Conservation (phyloP, 2,329 filamentous ascomycete species). For the Xylariaceae sp. region DNA sequence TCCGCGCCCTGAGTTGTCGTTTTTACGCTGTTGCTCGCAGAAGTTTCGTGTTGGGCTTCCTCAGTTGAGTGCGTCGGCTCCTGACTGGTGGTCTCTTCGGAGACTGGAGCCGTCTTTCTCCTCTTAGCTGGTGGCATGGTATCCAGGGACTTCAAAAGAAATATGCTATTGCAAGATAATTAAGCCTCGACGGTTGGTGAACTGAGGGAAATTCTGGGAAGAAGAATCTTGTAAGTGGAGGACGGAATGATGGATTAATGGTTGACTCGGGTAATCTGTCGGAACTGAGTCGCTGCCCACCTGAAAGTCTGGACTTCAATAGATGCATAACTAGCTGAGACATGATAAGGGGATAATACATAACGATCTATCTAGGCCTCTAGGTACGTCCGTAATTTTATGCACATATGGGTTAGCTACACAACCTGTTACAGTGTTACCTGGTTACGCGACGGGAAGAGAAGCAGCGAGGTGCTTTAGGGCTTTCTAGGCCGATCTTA, state of each 20-base stretch:
- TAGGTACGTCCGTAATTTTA: no score
- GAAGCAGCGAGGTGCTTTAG: no score
- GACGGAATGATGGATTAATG: neutral
- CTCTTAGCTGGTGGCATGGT: slow-evolving; percentile 44
- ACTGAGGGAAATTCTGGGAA: neutral
- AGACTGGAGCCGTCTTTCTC: slow-evolving; percentile 37
- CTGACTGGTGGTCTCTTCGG: slow-evolving; percentile 23
- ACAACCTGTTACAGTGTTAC: no score
- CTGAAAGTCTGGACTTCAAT: no score
- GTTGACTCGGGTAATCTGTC: no score
- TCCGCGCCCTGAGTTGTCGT: slow-evolving; percentile 10
- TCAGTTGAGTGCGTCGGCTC: slow-evolving; percentile 22
- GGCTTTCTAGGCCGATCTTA: no score
- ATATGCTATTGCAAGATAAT: neutral
- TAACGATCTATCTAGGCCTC: no score
- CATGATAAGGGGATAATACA: no score
- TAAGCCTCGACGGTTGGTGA: neutral
- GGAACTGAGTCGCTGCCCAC: no score
- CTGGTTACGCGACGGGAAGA: no score
- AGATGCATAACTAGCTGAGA: no score
- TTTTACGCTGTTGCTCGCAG: slow-evolving; percentile 16
- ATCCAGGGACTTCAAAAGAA: neutral
- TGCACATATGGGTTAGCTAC: no score
- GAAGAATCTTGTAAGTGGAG: neutral
- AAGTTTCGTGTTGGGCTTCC: slow-evolving; percentile 22